phyloP scores from a whole-genome alignment of 1,284 basidiomycete species.

The Neonothopanus nambi region DNA sequence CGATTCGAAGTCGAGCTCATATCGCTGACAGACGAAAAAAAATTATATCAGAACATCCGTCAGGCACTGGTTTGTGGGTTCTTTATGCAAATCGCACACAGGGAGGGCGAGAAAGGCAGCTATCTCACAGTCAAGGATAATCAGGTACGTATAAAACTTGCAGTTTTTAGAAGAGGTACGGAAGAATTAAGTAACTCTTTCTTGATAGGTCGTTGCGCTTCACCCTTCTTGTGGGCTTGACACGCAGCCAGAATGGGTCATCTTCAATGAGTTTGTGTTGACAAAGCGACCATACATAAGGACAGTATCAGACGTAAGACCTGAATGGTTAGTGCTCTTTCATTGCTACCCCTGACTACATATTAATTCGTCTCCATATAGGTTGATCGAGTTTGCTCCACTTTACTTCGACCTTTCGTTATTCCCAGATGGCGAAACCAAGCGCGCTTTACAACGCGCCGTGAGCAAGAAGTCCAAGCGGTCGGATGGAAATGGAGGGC shows the following conservation, averaged over 20 bases:
- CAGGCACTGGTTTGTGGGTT: constrained; percentile 90
- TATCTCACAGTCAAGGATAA: constrained; percentile 95
- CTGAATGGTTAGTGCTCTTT: constrained; percentile 75
- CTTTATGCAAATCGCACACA: constrained; percentile 99
- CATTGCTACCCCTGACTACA: background rate
- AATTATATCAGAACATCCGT: constrained; percentile 80
- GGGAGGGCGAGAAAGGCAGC: constrained; percentile 86
- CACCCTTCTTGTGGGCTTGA: constrained; percentile 95
- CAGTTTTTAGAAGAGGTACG: too few species aligned
- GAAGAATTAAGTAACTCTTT: constrained; percentile 3
- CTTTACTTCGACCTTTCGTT: constrained; percentile 76
- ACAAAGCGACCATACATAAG: constrained; percentile 91
- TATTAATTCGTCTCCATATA: constrained; percentile 27
- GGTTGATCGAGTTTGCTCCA: constrained; percentile 83
- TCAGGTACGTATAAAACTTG: constrained; percentile 63
- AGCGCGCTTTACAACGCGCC: constrained; percentile 60
- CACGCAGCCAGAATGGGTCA: constrained; percentile 93
- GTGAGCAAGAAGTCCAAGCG: constrained; percentile 32
- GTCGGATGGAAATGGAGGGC: background rate
- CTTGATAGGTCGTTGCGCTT: constrained; percentile 75
- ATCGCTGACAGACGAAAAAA: constrained; percentile 78
- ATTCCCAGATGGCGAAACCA: constrained; percentile 76
- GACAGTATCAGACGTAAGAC: constrained; percentile 86
- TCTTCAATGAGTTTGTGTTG: constrained; percentile 98
- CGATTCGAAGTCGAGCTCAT: constrained; percentile 83